Base-by-base conservation (phyloP, 768 basidiomycete genomes). In the Tylopilus plumbeoviolaceoides region DNA sequence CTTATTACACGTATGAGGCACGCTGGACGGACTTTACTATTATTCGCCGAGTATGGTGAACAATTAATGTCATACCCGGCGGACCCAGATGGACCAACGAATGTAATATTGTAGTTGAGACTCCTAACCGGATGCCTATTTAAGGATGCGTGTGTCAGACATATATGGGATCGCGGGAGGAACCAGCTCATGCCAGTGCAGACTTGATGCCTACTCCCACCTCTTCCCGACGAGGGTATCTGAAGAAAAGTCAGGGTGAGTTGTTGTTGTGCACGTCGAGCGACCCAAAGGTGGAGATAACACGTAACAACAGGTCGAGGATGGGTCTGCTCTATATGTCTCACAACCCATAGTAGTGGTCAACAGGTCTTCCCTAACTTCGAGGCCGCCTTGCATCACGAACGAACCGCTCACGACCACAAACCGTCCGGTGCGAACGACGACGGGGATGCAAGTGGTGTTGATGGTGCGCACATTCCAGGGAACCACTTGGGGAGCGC, bases 291-390 rank as follows among this genome's bases (percentile, higher is more conserved):
- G 23, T 21, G 47, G 47, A 63, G 27, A 44, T 15, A 25, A 44
- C 38, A 36, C 17, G 11, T 28, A 44, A 67, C 65, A 59, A 58
- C 54, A 58, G 65, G 68, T 45, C 69, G 57, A 33, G 63, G 63
- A 53, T 72, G 70, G 66, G 58, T 62, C 38, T 75, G 70, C 56
- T 67, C 64, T 40, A 47, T 63, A n/a, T 73, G 73, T 59, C 63
- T 65, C 8, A 47, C 63, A 1, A 50, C 51, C 8, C 58, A 54
- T 53, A 56, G 42, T 53, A 56, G 42, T 31, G 59, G 58, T 11
- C 61, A 56, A 31, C 48, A 57, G 4, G 59, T 64, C 18, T 62
- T 64, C 6, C 61, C 66, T 51, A 65, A 57, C 27, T 20, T 62
- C 44, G 58, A 65, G 44, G 64, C 62, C 3, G 73, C 72, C 7